Evolutionary conservation across 768 basidiomycete species (phyloP), one percentile per base, ranked within the genome.

Genomic region (Agrocybe pediades): DNA sequence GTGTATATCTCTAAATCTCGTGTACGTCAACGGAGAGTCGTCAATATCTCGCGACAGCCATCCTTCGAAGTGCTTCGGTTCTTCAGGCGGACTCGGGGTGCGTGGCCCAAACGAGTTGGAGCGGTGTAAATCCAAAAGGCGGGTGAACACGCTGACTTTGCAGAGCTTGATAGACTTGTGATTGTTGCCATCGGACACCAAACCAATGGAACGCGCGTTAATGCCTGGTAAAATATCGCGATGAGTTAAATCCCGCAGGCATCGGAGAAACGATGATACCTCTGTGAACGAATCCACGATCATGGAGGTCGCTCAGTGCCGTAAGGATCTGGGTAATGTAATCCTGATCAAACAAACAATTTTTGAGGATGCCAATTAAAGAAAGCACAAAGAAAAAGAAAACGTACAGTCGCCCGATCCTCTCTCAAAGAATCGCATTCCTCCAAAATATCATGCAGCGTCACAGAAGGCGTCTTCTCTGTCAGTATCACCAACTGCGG

Each of bases 11-110:
- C 94, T 80, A 39, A 83, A 76, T 36, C 79, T 83, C 8, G 90
- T 88, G 65, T 95, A 95, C 0, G 81, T 63, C 41, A 84, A 64
- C n/a, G 92, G 75, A 0, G 87, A 86, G 21, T 89, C 88, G 33
- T 92, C 88, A 36, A 86, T 86, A 47, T 95, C 95, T 55, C 83
- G 84, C 0, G 88, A 86, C 6, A 87, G 59, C 93, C 91, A 90
- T 6, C 53, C 39, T 49, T 59, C 50, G 13, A 27, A 19, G n/a
- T 17, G n/a, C 26, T 53, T 49, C 6, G 46, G 46, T 19, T 57
- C 58, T 44, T 79, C 78, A 19, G 75, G 53, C 30, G 19, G 56
- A 48, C 19, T 59, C 1, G 69, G 61, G 8, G 67, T 62, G 65
- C 69, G 59, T 11, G 71, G 62, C 3, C 80, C 80, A 59, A 96